Conservation (phyloP, 768 basidiomycete species). For the Leccinum pellstonianum region DNA sequence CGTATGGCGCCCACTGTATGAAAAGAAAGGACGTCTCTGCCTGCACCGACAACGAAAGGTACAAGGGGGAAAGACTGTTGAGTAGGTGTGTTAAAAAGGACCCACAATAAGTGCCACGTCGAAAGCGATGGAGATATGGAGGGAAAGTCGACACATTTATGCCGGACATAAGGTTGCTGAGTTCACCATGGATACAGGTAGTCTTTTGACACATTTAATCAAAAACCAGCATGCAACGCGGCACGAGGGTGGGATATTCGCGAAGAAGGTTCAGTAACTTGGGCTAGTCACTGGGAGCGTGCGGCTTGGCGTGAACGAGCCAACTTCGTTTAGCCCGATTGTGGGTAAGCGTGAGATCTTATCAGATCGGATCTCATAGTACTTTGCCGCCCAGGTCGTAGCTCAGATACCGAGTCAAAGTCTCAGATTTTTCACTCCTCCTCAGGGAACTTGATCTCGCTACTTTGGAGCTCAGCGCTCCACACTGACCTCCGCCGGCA, state of each 20-base stretch:
- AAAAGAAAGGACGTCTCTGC: conserved; percentile 27
- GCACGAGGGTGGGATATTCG: conserved; percentile 1
- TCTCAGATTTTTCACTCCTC: conserved; percentile 1
- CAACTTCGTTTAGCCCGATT: neutral
- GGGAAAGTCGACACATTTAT: conserved; percentile 6
- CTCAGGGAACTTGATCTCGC: neutral
- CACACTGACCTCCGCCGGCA: neutral
- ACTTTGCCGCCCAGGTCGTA: neutral
- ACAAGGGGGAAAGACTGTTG: neutral
- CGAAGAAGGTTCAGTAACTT: conserved; percentile 1
- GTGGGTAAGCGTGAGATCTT: neutral
- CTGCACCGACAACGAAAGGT: conserved; percentile 10
- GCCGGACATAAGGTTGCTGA: conserved; percentile 9
- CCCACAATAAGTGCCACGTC: neutral
- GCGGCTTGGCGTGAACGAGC: neutral
- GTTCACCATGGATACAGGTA: conserved; percentile 25
- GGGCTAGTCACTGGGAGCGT: neutral
- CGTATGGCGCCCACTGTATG: neutral
- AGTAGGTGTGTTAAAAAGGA: conserved; percentile 4
- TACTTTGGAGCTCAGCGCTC: neutral
- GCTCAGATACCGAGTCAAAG: neutral
- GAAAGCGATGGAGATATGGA: conserved; percentile 10
- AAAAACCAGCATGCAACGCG: neutral
- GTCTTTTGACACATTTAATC: neutral
- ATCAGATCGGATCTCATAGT: neutral